Percentiles rank a stretch among this genome's conserved stretches.
Conservation (phyloP, 2,329 filamentous ascomycete genomes). For the Colletotrichum endophyticum region DNA sequence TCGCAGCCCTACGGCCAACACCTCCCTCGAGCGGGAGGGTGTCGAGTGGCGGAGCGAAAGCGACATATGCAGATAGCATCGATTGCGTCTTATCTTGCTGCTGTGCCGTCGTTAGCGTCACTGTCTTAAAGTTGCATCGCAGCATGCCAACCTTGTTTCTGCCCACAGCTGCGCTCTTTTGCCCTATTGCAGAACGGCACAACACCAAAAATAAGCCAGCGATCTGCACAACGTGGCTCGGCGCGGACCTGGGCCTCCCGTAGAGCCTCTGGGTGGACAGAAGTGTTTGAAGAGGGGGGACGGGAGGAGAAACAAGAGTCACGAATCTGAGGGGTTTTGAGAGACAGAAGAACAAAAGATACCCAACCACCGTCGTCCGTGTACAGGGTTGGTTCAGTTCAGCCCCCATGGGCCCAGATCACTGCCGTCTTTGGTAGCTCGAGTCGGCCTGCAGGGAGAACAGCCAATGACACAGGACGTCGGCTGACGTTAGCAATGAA, state of each 20-base stretch:
- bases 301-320: neutral
- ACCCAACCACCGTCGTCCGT: neutral
- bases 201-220: neutral
- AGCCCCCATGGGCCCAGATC: neutral
- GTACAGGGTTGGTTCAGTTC: neutral
- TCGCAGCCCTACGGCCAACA: neutral
- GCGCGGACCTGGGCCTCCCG: neutral
- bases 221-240: neutral
- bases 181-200: neutral
- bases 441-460: neutral
- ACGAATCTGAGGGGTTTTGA: neutral
- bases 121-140: neutral
- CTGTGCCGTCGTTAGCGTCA: neutral
- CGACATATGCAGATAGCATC: neutral
- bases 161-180: neutral
- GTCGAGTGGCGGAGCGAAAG: neutral
- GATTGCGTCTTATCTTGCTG: neutral
- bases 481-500: constrained; percentile 2
- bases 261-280: neutral
- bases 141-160: neutral
- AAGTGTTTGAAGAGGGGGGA: neutral
- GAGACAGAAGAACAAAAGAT: neutral
- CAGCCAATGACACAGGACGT: neutral
- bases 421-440: neutral
- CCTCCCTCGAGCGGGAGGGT: neutral